A percentile compares a stretch with the other conserved stretches of the same genome.
These are phyloP conservation scores for Umbilicaria muhlenbergii DNA, from an alignment of 495 filamentous ascomycete species.

Conservation along the genomic window DNA sequence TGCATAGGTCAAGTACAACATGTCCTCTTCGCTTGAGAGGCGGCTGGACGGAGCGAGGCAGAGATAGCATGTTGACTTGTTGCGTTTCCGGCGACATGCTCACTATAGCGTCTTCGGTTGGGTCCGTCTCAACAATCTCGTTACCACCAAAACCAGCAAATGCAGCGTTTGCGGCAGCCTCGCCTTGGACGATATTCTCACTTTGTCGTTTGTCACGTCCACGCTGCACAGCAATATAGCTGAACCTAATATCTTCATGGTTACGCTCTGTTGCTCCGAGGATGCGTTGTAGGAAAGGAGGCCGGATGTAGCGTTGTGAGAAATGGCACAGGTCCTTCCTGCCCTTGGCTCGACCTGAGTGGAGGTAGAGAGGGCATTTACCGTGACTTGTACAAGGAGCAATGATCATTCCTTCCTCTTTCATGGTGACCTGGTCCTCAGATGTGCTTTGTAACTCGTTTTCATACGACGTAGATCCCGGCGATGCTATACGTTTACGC, in stretches of 20 bases:
- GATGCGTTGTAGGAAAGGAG: constrained; percentile 65
- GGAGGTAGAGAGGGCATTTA: constrained; percentile 75
- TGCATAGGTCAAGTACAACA: constrained; percentile 82
- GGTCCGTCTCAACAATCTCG: constrained; percentile 1
- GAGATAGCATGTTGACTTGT: constrained; percentile 41
- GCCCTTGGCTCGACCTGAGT: constrained; percentile 46
- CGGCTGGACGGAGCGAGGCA: constrained; percentile 63
- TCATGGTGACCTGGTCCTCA: constrained; percentile 24
- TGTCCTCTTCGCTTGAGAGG: constrained; percentile 80
- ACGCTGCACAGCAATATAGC: constrained; percentile 75
- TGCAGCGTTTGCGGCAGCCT: constrained; percentile 30
- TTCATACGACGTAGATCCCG: constrained; percentile 33
- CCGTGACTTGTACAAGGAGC: constrained; percentile 90
- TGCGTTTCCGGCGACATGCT: not conserved
- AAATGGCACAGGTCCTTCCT: constrained; percentile 90
- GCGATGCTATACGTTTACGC: constrained; percentile 55
- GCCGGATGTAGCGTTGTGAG: constrained; percentile 72
- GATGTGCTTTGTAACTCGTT: constrained; percentile 22
- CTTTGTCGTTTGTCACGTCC: constrained; percentile 40
- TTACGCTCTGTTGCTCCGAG: constrained; percentile 55
- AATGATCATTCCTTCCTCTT: constrained; percentile 79
- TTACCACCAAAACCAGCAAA: constrained; percentile 33
- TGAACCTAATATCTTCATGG: constrained; percentile 81
- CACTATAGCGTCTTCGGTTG: constrained; percentile 1
- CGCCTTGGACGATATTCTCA: constrained; percentile 23